Base-by-base conservation (phyloP, 116 monocot genomes). In the Zostera marina region DNA sequence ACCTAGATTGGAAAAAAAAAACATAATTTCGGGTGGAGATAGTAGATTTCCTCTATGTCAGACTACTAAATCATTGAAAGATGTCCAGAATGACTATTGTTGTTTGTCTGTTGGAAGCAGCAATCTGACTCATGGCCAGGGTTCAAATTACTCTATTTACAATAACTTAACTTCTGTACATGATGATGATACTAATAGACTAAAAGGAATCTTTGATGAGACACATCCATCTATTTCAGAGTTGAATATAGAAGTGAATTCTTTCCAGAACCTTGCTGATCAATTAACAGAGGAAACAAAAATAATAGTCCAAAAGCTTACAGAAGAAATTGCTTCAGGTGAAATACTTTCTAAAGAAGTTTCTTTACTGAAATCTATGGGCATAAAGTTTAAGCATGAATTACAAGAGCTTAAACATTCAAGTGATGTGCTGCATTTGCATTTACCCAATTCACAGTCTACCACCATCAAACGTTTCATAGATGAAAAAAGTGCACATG, bases 201-300 rank as follows among this genome's bases (percentile, higher is more conserved):
- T 85, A 20, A 74, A 61, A 56, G 60, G 42, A 52, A 76, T 71
- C 38, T 58, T 96, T 54, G 76, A 85, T 62, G 70, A 66, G 19
- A 80, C 72, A 21, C 82, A 89, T 68, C 70, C 80, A 44, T 80
- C 80, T 43, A 76, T 98, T 72, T 70, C 73, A 55, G 82, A 85
- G 56, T 67, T 89, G 21, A 89, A 78, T 68, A 61, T 64, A 40
- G 89, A 90, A 79, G 72, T 80, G 22, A 81, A 58, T 45, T 85
- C 89, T 42, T 70, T 86, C 38, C 77, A 89, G 53, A 67, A 19
- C 41, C 23, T 90, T 54, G 71, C 80, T 20, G 68, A 76, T 55
- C 74, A 81, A 62, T 59, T 89, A 60, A 73, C 73, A 56, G 73
- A 69, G 47, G 89, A 89, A 67, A 89, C 82, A 46, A 73, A 82